These are phyloP conservation scores for Conoideocrella luteorostrata DNA, from an alignment of 2,329 filamentous ascomycete species.

Conservation along the genomic window DNA sequence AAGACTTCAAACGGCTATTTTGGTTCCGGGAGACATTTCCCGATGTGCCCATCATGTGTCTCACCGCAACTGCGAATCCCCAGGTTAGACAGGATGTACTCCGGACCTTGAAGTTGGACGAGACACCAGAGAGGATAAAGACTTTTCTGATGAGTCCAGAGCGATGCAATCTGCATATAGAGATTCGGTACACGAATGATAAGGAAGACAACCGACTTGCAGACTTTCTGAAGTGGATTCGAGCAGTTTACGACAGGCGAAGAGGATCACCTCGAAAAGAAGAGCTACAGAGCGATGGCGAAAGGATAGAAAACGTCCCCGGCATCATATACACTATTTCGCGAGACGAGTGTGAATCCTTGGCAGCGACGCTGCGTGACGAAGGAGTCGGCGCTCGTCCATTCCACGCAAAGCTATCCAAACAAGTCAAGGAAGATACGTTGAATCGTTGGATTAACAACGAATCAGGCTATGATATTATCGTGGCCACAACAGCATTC, in stretches of 20 bases:
- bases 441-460: slow-evolving; percentile 67
- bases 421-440: slow-evolving; percentile 64
- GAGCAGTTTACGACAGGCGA: slow-evolving; percentile 63
- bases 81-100: slow-evolving; percentile 80
- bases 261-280: slow-evolving; percentile 49
- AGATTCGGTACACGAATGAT: slow-evolving; percentile 76
- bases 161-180: slow-evolving; percentile 81
- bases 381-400: slow-evolving; percentile 68
- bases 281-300: slow-evolving; percentile 48
- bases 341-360: slow-evolving; percentile 65
- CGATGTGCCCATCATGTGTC: slow-evolving; percentile 81
- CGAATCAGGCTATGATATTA: slow-evolving; percentile 74
- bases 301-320: slow-evolving; percentile 58
- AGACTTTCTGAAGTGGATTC: slow-evolving; percentile 73
- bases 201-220: slow-evolving; percentile 65
- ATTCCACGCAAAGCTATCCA: slow-evolving; percentile 64
- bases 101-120: slow-evolving; percentile 61
- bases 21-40: slow-evolving; percentile 83
- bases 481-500: slow-evolving; percentile 92
- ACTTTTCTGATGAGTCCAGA: slow-evolving; percentile 79
- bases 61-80: slow-evolving; percentile 84
- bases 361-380: slow-evolving; percentile 58
- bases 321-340: slow-evolving; percentile 78
- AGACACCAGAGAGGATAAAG: slow-evolving; percentile 51
- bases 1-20: slow-evolving; percentile 76